phyloP scores from a whole-genome alignment of 495 filamentous ascomycete genomes.

The Opeltia flavorubescens region DNA sequence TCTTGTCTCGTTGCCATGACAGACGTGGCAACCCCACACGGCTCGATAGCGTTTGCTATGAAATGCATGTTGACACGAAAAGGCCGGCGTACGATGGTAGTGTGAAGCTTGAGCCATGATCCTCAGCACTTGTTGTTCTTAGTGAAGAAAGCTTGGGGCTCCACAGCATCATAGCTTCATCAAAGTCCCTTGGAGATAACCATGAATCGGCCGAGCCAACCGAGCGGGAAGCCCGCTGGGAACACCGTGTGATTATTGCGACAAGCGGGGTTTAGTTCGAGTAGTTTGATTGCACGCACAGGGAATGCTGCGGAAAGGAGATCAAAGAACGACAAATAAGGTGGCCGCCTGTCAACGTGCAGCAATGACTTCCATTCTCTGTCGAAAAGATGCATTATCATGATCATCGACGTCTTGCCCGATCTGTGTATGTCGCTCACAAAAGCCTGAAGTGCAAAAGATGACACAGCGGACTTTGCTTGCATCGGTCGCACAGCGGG shows the following conservation, averaged over 20 bases:
- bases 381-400: no score
- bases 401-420: no score
- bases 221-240: neutral
- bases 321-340: neutral
- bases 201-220: neutral
- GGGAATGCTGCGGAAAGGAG: neutral
- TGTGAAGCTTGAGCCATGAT: neutral
- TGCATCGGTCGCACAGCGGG: no score
- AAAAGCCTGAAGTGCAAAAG: no score
- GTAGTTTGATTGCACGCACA: neutral
- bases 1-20: neutral
- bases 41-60: neutral
- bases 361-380: no score
- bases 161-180: neutral
- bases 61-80: neutral
- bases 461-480: no score
- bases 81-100: neutral
- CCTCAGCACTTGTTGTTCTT: neutral
- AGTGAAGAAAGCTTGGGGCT: neutral
- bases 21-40: neutral
- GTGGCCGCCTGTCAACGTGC: neutral
- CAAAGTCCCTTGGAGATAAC: neutral
- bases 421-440: no score
- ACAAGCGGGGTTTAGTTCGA: neutral
- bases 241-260: neutral